These are phyloP conservation scores for Sporopachydermia lactativora DNA, from an alignment of 805 yeast species.

Conservation along the genomic window DNA sequence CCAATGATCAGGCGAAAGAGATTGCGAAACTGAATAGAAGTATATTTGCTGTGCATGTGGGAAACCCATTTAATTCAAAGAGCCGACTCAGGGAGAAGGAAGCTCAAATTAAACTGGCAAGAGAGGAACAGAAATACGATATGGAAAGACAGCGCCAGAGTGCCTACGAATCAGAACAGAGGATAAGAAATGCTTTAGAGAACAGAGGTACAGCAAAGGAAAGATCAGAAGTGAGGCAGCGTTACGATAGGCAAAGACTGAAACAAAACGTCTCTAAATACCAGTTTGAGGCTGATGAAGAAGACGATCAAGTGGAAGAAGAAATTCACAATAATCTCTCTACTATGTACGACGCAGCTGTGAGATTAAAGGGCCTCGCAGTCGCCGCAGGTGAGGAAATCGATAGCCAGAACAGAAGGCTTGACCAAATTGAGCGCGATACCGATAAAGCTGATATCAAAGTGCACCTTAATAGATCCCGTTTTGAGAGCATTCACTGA, in stretches of 20 bases:
- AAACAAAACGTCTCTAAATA: conserved; percentile 45
- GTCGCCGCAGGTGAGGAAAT: conserved; percentile 62
- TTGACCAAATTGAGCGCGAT: conserved; percentile 66
- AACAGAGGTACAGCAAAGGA: conserved; percentile 25
- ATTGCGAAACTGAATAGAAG: conserved; percentile 68
- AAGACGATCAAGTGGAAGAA: conserved; percentile 85
- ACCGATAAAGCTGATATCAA: conserved; percentile 77
- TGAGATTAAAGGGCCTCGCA: conserved; percentile 62
- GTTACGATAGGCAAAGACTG: conserved; percentile 24
- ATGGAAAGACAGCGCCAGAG: conserved; percentile 46
- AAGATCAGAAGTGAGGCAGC: conserved; percentile 20
- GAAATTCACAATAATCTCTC: conserved; percentile 77
- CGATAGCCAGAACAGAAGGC: conserved; percentile 59
- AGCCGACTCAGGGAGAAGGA: conserved; percentile 64
- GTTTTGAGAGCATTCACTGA: conserved; percentile 41
- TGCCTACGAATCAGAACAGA: conserved; percentile 50
- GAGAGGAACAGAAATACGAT: conserved; percentile 45
- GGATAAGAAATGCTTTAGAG: conserved; percentile 42
- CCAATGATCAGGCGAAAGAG: conserved; percentile 71
- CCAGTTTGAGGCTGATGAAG: conserved; percentile 80
- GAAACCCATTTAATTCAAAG: conserved; percentile 82
- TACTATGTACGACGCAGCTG: conserved; percentile 55
- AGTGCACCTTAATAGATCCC: conserved; percentile 62
- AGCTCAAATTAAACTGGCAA: conserved; percentile 45
- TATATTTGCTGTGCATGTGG: conserved; percentile 64